Base-by-base conservation (phyloP, 2,329 filamentous ascomycete genomes). In the Aspergillus aculeatus region DNA sequence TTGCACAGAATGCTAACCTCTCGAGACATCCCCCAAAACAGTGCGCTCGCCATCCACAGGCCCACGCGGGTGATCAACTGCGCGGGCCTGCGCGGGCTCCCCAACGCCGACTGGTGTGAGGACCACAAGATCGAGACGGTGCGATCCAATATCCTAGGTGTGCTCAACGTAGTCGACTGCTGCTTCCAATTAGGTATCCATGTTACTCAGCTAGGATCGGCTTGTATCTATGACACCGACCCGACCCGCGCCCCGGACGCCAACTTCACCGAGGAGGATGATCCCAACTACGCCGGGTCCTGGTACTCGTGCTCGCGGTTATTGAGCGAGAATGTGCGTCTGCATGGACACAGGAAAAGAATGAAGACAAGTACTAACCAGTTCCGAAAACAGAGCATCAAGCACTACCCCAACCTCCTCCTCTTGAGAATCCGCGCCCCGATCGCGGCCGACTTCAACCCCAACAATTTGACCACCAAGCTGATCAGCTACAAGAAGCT, bases 91-190 rank as follows among this genome's bases (percentile, higher is more conserved):
- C 24, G 56, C 5, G 56, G 56, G n/a, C 14, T 23, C 50, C 50
- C 56, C 10, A 58, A 58, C 41, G 50, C 41, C 14, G 41, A 58
- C 44, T 58, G 56, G 56, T 58, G 56, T 32, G 56, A 58, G 16
- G 12, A 12, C 3, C 56, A 58, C 41, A 54, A 54, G 16, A 21
- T 38, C 10, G 41, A 54, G 24, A 54, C 50, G 5, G 35, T 50
- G 29, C 50, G 56, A 9, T 58, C 56, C 56, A 58, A 58, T 31
- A 54, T 58, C 16, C 24, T 58, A 7, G 56, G 50, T 9, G 50
- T 44, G 11, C 14, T 21, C 10, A 58, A 54, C 21, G 11, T 58
- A 41, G 56, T 21, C 12, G 56, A 58, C 50, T 48, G 26, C 23
- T 54, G 50, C 26, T 52, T 47, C 21, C 26, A 26, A 10, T 11